Base-by-base conservation (phyloP, 2,329 filamentous ascomycete species). In the Dactylonectria macrodidyma region DNA sequence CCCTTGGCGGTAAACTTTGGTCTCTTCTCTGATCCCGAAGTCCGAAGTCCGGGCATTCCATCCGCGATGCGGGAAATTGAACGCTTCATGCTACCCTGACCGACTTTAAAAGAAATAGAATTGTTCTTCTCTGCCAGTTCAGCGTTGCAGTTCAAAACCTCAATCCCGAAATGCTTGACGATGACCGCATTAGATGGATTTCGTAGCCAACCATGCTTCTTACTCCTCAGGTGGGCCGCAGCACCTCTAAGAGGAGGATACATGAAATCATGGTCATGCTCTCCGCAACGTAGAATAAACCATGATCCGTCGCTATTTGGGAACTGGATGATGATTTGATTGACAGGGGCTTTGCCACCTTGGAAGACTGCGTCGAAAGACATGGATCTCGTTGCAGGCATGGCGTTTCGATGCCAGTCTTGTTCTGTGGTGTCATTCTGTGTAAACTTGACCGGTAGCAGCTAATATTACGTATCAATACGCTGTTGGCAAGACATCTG, bases 281-380 rank as follows among this genome's bases (percentile, higher is more conserved):
- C 33, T n/a, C 56, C 41, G 14, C 63, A 65, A 11, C 63, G 50
- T 14, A 65, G 57, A 19, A 65, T 61, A 30, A 56, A 65, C 63
- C 57, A 65, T 11, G 51, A 50, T 16, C 63, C 63, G 19, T 60
- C 16, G 48, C 38, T 22, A 12, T 60, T 50, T 2, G 56, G 62
- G 22, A 57, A 61, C 63, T 56, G 63, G 26, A 60, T 65, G 26
- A 65, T 65, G 50, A 48, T 61, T 14, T 26, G 16, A 7, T 47
- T 19, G 44, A 47, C 44, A 8, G 44, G 44, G 16, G 44, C 44
- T 19, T 47, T 22, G 8, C 44, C 44, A 47, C 9, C 5, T 47
- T 47, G 44, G 44, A 47, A 47, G n/a, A 47, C 44, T 47, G 22
- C 44, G 16, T 47, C 44, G 44, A 47, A 47, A 19, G 44, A 47